Percentiles rank a stretch among this genome's conserved stretches.
phyloP scores from a whole-genome alignment of 441 rosid species.

The Raphanus hybrid region DNA sequence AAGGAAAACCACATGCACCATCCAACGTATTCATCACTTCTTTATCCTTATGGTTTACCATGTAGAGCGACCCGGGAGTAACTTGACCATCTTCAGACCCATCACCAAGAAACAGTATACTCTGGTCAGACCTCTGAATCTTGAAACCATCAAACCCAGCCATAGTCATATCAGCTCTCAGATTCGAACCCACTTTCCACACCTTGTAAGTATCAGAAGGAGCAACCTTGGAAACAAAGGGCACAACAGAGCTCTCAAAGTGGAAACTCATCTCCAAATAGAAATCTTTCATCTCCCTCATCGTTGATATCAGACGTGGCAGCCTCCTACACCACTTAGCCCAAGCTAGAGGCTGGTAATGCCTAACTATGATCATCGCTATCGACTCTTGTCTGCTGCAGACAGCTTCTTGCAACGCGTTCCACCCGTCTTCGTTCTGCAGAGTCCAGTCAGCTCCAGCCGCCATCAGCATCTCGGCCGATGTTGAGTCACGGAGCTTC shows the following conservation, averaged over 20 bases:
- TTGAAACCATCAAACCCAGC: conserved; percentile 96
- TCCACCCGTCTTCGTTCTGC: conserved; percentile 96
- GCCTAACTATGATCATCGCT: conserved; percentile 82
- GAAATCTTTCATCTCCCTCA: conserved; percentile 91
- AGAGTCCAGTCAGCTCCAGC: conserved; percentile 98
- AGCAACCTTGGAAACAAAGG: conserved; percentile 91
- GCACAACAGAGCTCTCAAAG: conserved; percentile 94
- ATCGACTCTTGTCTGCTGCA: conserved; percentile 80
- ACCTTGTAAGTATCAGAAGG: conserved; percentile 96
- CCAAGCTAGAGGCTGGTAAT: conserved; percentile 97
- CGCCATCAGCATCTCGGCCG: conserved; percentile 90
- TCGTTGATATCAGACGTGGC: conserved; percentile 81
- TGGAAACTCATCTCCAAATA: conserved; percentile 96
- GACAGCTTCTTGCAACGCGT: conserved; percentile 95
- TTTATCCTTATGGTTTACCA: conserved; percentile 91
- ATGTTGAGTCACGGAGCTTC: conserved; percentile 75
- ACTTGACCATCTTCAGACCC: conserved; percentile 86
- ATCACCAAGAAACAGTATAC: conserved; percentile 91
- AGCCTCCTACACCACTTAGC: conserved; percentile 97
- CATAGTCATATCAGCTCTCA: conserved; percentile 97
- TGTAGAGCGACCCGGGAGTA: conserved; percentile 79
- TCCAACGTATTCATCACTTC: conserved; percentile 95
- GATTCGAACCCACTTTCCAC: conserved; percentile 91
- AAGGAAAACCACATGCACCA: conserved; percentile 80
- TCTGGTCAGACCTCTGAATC: conserved; percentile 93